phyloP scores from a whole-genome alignment of 2,329 filamentous ascomycete species.

The Clarireedia sp. region DNA sequence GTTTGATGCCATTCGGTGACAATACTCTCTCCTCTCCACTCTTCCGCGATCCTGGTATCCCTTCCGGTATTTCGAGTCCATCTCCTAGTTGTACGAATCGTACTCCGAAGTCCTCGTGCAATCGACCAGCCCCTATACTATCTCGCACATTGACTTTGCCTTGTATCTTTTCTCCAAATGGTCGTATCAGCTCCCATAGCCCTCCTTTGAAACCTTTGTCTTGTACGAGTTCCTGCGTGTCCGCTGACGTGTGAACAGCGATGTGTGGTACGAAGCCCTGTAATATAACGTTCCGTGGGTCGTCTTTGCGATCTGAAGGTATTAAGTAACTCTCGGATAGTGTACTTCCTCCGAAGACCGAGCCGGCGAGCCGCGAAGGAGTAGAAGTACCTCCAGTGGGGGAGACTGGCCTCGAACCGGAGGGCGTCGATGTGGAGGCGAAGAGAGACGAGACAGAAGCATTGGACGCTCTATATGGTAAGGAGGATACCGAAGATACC shows the following conservation, averaged over 20 bases:
- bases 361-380: slow-evolving; percentile 49
- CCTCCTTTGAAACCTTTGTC: slow-evolving; percentile 81
- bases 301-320: slow-evolving; percentile 26
- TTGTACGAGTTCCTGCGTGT: slow-evolving; percentile 71
- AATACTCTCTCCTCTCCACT: slow-evolving; percentile 22
- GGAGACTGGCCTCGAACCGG: slow-evolving; percentile 60
- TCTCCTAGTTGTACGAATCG: slow-evolving; percentile 70
- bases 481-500: slow-evolving; percentile 38
- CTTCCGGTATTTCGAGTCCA: slow-evolving; percentile 44
- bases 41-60: slow-evolving; percentile 30
- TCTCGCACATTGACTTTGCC: slow-evolving; percentile 88
- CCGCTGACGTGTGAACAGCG: slow-evolving; percentile 75
- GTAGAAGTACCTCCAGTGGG: slow-evolving; percentile 50
- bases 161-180: slow-evolving; percentile 80
- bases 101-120: slow-evolving; percentile 84
- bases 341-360: slow-evolving; percentile 43
- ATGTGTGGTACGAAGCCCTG: slow-evolving; percentile 85
- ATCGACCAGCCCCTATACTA: slow-evolving; percentile 74
- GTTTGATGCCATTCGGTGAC: slow-evolving; percentile 18
- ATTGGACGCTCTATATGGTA: slow-evolving; percentile 47
- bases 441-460: slow-evolving; percentile 54
- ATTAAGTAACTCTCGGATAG: slow-evolving; percentile 28
- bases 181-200: slow-evolving; percentile 76
- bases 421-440: slow-evolving; percentile 59
- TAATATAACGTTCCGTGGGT: slow-evolving; percentile 61